A percentile compares a stretch with the other conserved stretches of the same genome.
Conservation (phyloP, 352 stramenopile species). For the Vaucheria bursata region DNA sequence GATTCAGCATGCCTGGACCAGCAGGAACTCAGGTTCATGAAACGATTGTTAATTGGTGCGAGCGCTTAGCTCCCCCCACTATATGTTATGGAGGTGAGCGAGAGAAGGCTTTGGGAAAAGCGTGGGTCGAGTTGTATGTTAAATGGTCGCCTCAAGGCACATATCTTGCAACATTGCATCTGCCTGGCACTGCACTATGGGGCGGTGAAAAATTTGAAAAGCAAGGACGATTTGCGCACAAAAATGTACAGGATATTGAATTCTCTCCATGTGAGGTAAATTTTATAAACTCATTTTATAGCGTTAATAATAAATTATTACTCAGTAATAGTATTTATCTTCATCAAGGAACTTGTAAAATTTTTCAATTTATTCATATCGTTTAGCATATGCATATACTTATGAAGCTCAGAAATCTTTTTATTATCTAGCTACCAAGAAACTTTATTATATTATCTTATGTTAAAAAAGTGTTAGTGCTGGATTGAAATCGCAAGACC, state of each 20-base stretch:
- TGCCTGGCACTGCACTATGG: constrained; percentile 93
- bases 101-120: constrained; percentile 69
- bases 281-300: too few species aligned
- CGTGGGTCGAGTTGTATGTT: constrained; percentile 78
- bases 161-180: constrained; percentile 95
- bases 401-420: too few species aligned
- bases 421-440: too few species aligned
- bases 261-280: constrained; percentile 43
- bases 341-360: too few species aligned
- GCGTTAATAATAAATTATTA: too few species aligned
- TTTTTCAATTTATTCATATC: too few species aligned
- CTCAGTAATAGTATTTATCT: too few species aligned
- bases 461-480: too few species aligned
- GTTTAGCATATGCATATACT: too few species aligned
- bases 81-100: constrained; percentile 88
- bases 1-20: constrained; percentile 23
- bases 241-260: constrained; percentile 41
- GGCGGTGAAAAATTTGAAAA: constrained; percentile 91
- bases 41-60: constrained; percentile 91
- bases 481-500: too few species aligned
- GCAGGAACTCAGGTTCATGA: constrained; percentile 52
- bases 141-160: constrained; percentile 90
- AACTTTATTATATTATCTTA: too few species aligned
- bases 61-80: constrained; percentile 60
- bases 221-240: constrained; percentile 85